These are phyloP conservation scores for Aspergillus japonicus DNA, from an alignment of 2,329 filamentous ascomycete species.

Conservation along the genomic window DNA sequence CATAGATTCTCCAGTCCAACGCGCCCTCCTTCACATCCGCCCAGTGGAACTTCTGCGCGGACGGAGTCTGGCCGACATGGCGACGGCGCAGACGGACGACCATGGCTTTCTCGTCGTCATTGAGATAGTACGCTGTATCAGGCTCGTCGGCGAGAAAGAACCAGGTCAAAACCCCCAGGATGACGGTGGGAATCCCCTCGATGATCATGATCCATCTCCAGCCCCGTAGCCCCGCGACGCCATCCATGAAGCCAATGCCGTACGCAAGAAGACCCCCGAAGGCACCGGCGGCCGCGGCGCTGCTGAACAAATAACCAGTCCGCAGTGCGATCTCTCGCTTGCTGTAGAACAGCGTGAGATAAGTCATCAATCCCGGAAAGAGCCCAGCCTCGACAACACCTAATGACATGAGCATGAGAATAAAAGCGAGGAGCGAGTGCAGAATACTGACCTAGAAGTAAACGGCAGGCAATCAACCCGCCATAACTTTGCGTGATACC, in stretches of 20 bases:
- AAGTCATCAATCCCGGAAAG: constrained; percentile 66
- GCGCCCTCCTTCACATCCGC: constrained; percentile 66
- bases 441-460: constrained; percentile 52
- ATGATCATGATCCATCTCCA: constrained; percentile 70
- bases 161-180: constrained; percentile 57
- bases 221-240: constrained; percentile 60
- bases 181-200: constrained; percentile 57
- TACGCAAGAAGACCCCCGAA: constrained; percentile 72
- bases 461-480: constrained; percentile 64
- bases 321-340: constrained; percentile 70
- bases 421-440: too few relatives aligned
- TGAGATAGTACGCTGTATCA: constrained; percentile 62
- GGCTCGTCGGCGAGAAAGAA: constrained; percentile 66
- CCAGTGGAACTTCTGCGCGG: constrained; percentile 56
- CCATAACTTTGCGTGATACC: constrained; percentile 67
- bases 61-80: constrained; percentile 51
- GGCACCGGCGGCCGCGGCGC: constrained; percentile 67
- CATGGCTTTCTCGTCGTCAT: constrained; percentile 58
- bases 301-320: constrained; percentile 67
- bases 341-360: constrained; percentile 74
- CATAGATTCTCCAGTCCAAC: constrained; percentile 73
- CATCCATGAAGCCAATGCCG: constrained; percentile 71
- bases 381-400: constrained; percentile 69
- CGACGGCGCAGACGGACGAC: constrained; percentile 51
- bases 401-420: constrained; percentile 5